Percentiles rank a stretch among this genome's conserved stretches.
Conservation (phyloP, 2,329 filamentous ascomycete species). For the Periconia sp. region DNA sequence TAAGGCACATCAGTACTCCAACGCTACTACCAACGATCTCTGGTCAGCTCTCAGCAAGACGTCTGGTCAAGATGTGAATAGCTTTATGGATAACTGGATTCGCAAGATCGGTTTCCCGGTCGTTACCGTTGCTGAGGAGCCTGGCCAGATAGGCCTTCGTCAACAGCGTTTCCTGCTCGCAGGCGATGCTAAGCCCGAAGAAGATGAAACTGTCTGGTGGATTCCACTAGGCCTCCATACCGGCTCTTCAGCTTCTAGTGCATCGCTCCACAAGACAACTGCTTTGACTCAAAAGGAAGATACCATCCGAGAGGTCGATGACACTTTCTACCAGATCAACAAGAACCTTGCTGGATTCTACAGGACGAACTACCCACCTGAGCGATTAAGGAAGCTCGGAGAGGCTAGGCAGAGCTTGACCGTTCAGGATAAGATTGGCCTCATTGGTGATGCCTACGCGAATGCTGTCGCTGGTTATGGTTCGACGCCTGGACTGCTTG, state of each 20-base stretch:
- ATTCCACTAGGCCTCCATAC: conserved; percentile 86
- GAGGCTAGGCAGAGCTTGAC: conserved; percentile 76
- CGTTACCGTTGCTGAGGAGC: conserved; percentile 82
- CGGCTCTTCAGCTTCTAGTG: conserved; percentile 61
- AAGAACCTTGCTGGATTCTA: conserved; percentile 88
- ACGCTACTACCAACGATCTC: conserved; percentile 89
- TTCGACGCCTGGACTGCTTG: conserved; percentile 79
- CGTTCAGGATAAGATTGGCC: conserved; percentile 88
- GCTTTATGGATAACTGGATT: conserved; percentile 95
- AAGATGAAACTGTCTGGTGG: conserved; percentile 95
- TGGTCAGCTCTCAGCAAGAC: conserved; percentile 89
- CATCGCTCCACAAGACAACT: conserved; percentile 66
- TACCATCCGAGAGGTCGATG: conserved; percentile 74
- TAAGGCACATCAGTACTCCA: conserved; percentile 83
- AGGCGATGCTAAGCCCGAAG: conserved; percentile 87
- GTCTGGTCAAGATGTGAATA: conserved; percentile 83
- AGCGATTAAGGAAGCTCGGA: conserved; percentile 79
- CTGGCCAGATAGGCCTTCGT: conserved; percentile 78
- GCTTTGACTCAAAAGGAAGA: conserved; percentile 79
- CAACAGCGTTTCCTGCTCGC: conserved; percentile 91
- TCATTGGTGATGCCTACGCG: conserved; percentile 88
- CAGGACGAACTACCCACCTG: conserved; percentile 90
- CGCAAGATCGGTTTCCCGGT: conserved; percentile 94
- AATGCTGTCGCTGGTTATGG: conserved; percentile 87
- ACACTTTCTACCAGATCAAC: conserved; percentile 93